Evolutionary conservation across 768 basidiomycete species (phyloP).

Genomic region (Mrakia blollopis): DNA sequence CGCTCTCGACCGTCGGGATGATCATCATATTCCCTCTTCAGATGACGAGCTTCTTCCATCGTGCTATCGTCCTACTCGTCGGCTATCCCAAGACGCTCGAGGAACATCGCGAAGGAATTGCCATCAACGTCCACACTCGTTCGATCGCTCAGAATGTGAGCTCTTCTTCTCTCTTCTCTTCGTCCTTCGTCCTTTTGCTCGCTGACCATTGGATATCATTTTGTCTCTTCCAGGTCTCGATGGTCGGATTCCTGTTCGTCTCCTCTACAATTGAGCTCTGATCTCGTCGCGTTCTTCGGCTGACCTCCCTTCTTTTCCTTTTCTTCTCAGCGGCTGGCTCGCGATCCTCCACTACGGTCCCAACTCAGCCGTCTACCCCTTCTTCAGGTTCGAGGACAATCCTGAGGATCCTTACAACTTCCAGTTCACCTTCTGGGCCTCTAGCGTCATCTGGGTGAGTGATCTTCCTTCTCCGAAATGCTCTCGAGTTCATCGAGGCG

Average conservation of each 20-base stretch:
- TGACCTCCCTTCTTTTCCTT: not conserved
- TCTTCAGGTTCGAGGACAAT: constrained; percentile 45
- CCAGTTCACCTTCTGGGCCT: constrained; percentile 46
- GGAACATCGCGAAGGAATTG: constrained; percentile 45
- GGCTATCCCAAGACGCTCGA: constrained; percentile 45
- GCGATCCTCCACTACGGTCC: constrained; percentile 47
- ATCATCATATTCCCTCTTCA: constrained; percentile 47
- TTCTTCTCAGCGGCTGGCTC: constrained; percentile 43
- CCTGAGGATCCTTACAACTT: constrained; percentile 49
- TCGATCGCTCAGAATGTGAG: constrained; percentile 48
- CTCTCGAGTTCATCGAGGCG: not conserved
- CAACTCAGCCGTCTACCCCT: constrained; percentile 47
- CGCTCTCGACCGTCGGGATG: constrained; percentile 45
- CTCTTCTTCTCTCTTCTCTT: constrained; percentile 37
- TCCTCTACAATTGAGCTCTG: not conserved
- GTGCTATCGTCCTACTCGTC: constrained; percentile 40
- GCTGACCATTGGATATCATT: not conserved
- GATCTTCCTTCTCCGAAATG: not conserved
- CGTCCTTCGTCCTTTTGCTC: constrained; percentile 8
- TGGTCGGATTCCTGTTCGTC: constrained; percentile 21
- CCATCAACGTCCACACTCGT: constrained; percentile 45
- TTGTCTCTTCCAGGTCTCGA: constrained; percentile 6
- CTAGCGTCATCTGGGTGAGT: constrained; percentile 45
- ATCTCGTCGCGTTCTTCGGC: too few relatives aligned
- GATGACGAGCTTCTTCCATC: constrained; percentile 45